Base-by-base conservation (phyloP, 208 protist genomes). In the Trypanosoma conorhini region DNA sequence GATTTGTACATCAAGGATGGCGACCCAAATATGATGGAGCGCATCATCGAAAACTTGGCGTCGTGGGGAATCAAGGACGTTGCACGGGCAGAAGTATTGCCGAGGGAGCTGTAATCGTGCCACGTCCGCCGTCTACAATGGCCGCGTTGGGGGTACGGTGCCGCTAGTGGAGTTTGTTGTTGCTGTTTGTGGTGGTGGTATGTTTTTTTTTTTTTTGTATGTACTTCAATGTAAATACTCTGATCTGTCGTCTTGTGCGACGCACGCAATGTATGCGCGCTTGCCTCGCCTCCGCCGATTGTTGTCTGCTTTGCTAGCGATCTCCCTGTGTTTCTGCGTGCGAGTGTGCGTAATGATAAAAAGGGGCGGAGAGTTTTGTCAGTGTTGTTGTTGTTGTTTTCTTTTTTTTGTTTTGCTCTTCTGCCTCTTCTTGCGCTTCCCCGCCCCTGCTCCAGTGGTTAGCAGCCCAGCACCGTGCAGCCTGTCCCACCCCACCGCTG, bases 41-140 rank as follows among this genome's bases (percentile, higher is more conserved):
- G 77, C 60, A 80, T 97, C 33, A 72, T 69, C 12, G 80, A 79
- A 3, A 94, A 95, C 67, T 68, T 97, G 35, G 79, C 40, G 10
- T 70, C 75, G 46, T 91, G 96, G 62, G 91, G 91, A 31, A 88
- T 97, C 48, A 98, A 95, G 64, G 87, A 97, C 62, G 83, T 94
- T 24, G 88, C 88, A 44, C 73, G 58, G n/a, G 56, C 92, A 19
- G 62, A 77, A 35, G 67, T 96, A 22, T 62, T 74, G n/a, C 68
- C 74, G 12, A 79, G 65, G 22, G 9, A 40, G 15, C 5, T 26
- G 40, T 74, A 61, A 46, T 19, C 42, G 8, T 46, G 42, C 15
- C 17, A 46, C 9, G 13, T 12, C 15, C 15, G 9, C 42, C 15
- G 42, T 46, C 42, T 13, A 46, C 42, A 46, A 21, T 46, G 42